Evolutionary conservation across 1,284 basidiomycete species (phyloP), one percentile per base, ranked within the genome.

Genomic region (Chondrostereum purpureum): DNA sequence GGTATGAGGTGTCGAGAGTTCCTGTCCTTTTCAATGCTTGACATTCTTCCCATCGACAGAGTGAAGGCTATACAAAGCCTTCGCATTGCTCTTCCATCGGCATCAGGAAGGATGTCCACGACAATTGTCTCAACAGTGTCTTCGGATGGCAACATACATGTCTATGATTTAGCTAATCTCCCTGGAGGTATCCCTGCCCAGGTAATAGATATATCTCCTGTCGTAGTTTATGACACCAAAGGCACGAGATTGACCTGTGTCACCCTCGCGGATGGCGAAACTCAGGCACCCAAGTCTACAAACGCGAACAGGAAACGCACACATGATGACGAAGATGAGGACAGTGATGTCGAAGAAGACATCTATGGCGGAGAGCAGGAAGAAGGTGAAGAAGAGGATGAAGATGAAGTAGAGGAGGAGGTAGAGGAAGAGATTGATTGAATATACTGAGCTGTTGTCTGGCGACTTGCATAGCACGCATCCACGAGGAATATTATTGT

Each of bases 181-280:
- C 67, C 71, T 14, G 43, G 54, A 3, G 19, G 41, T 12, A 21
- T 50, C 18, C 53, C 46, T 24, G 50, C 41, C 42, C 62, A 66
- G 48, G 55, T 59, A 31, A 23, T 60, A 13, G 62, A 76, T 49
- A 65, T 88, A 18, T 54, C 64, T 27, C 80, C 90, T 0, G 66
- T 80, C 1, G 75, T 75, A 2, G 71, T 66, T 42, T 93, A 92
- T 58, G 85, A 93, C 62, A 87, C 89, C 0, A 90, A 90, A 53
- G 88, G 87, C 6, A 89, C 81, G 27, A 72, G 92, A 11, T 63
- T 95, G 57, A 93, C 88, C 5, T 92, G 91, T 57, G 67, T 92
- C 23, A 72, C 80, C 3, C 59, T 91, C 34, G 85, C 83, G 2
- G 82, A 83, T 51, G 76, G 77, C 4, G 75, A 77, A 27, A 56